Percentiles rank a stretch among this genome's conserved stretches.
These are phyloP conservation scores for Cercophora scortea DNA, from an alignment of 495 filamentous ascomycete genomes.

Conservation along the genomic window DNA sequence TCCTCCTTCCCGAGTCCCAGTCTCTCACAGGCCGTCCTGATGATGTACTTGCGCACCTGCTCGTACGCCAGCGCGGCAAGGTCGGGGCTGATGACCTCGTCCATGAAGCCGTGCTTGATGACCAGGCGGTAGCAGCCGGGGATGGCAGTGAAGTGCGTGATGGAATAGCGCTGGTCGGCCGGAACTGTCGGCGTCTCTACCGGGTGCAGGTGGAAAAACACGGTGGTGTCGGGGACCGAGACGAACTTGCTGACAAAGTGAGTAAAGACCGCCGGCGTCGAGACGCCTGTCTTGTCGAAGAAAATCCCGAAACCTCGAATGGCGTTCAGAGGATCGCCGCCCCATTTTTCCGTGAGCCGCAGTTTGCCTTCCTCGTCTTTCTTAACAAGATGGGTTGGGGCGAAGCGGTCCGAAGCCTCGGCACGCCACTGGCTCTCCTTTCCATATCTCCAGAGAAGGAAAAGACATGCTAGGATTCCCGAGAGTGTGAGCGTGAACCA, in stretches of 20 bases:
- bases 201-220: conserved; percentile 59
- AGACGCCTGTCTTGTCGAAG: conserved; percentile 56
- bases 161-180: conserved; percentile 30
- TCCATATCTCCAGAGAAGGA: conserved; percentile 66
- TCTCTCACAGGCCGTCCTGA: conserved; percentile 22
- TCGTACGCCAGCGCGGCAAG: conserved; percentile 52
- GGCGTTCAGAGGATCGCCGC: conserved; percentile 34
- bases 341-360: conserved; percentile 32
- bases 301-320: conserved; percentile 53
- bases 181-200: conserved; percentile 44
- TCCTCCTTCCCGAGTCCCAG: neutral
- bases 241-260: conserved; percentile 59
- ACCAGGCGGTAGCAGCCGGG: conserved; percentile 58
- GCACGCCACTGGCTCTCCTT: conserved; percentile 67
- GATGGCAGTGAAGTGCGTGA: conserved; percentile 33
- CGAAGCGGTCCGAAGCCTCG: conserved; percentile 53
- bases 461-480: conserved; percentile 46
- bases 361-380: conserved; percentile 17
- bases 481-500: conserved; percentile 69
- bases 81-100: conserved; percentile 56
- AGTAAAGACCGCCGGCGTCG: conserved; percentile 50
- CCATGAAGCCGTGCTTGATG: conserved; percentile 62
- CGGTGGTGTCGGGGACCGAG: conserved; percentile 45
- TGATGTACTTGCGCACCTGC: conserved; percentile 48
- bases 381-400: conserved; percentile 35